Evolutionary conservation across 2,329 filamentous ascomycete species (phyloP).

Genomic region (Colletotrichum shisoi): DNA sequence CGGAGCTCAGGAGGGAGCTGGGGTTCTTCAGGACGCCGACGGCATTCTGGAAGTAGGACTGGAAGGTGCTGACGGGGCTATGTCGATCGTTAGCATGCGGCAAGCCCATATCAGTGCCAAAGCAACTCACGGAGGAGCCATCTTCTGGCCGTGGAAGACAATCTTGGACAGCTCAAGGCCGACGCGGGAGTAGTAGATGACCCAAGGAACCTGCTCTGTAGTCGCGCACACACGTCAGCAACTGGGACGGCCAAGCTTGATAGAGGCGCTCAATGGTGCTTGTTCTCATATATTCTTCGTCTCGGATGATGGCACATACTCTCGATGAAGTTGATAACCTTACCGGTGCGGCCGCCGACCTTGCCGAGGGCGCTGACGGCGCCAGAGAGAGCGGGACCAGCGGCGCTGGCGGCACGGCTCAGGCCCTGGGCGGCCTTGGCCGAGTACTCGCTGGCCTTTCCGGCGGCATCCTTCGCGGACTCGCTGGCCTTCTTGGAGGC

Average conservation of each 20-base stretch:
- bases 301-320: conserved; percentile 65
- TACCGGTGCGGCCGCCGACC: conserved; percentile 84
- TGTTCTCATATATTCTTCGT: background rate
- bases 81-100: conserved; percentile 26
- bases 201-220: conserved; percentile 82
- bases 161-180: conserved; percentile 86
- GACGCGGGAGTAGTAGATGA: conserved; percentile 92
- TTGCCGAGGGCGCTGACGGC: conserved; percentile 75
- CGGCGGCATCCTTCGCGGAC: conserved; percentile 52
- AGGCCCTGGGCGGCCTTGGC: conserved; percentile 82
- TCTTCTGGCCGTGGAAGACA: conserved; percentile 86
- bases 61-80: conserved; percentile 82
- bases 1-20: conserved; percentile 62
- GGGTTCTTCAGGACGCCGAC: conserved; percentile 77
- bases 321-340: conserved; percentile 80
- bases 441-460: conserved; percentile 57
- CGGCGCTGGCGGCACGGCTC: conserved; percentile 79
- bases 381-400: conserved; percentile 77
- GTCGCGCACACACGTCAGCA: conserved; percentile 33
- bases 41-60: conserved; percentile 81
- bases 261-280: background rate
- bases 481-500: conserved; percentile 58
- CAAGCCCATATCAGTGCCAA: conserved; percentile 17
- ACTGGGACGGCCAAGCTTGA: background rate
- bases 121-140: conserved; percentile 87